Base-by-base conservation (phyloP, 192 early-diverging fungal genomes). In the Coemansia brasiliensis region DNA sequence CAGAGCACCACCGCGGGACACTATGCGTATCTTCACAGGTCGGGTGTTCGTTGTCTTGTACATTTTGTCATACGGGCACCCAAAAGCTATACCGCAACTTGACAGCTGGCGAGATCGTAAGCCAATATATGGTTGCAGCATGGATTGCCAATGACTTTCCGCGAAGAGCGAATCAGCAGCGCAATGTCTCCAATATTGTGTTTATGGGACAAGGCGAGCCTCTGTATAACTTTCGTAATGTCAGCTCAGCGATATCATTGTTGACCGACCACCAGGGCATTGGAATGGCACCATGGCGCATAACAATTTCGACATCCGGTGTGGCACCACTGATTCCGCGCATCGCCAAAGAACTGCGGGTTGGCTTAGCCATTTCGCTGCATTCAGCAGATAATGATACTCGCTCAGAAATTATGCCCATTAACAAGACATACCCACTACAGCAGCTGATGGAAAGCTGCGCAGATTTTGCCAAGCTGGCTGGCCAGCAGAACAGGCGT, bases 161-260 rank as follows among this genome's bases (percentile, higher is more conserved):
- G 13, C 52, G 35, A 5, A 66, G 54, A 16, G 40, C 40, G 1
- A 74, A 60, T 42, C 78, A 80, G 39, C 78, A 85, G 35, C 65
- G 53, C 22, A 76, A 50, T 2, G 72, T 93, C 16, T 84, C 83
- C 18, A 96, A 96, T 68, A 85, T 94, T 51, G 94, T 96, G 0
- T 90, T 92, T 57, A 96, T 96, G 94, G 93, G 93, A 21, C 91
- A 93, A 69, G 93, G 92, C 11, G 94, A 96, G 61, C 94, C 94
- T 1, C 65, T 94, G 15, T 88, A 88, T 67, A 96, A 96, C 67
- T 92, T 85, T 51, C 82, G 83, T 65, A 83, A 85, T 41, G 84
- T 87, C 16, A 83, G 82, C 48, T 73, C 79, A 16, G 85, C 86
- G 2, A 72, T 87, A 39, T 54, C 67, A 4, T 68, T 86, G 22